A percentile compares a stretch with the other conserved stretches of the same genome.
Evolutionary conservation across 139 green algal species (phyloP).

Genomic region (Eudorina sp.): DNA sequence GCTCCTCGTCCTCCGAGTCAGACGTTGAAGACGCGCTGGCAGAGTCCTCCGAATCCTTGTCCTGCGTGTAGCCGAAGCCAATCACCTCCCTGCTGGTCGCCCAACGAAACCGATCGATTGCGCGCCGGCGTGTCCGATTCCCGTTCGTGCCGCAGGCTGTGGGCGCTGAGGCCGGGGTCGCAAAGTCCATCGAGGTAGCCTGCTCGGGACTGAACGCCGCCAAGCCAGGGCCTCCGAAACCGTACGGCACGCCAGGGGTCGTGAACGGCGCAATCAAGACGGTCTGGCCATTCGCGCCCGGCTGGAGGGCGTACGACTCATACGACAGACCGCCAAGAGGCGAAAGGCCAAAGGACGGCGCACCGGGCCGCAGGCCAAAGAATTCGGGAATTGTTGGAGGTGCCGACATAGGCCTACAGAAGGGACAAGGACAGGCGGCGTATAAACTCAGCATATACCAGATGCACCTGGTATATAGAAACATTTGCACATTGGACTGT

Average conservation of each 20-base stretch:
- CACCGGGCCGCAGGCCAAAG: background rate
- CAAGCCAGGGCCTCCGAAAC: background rate
- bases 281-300: background rate
- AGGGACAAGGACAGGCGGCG: no score
- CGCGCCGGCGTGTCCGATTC: background rate
- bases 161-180: background rate
- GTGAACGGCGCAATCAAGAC: background rate
- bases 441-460: no score
- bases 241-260: background rate
- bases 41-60: background rate
- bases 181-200: no score
- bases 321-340: background rate
- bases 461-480: no score
- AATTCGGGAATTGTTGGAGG: background rate
- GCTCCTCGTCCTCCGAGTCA: background rate
- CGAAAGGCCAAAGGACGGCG: background rate
- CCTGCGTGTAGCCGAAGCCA: conserved; percentile 27
- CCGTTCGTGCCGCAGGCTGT: background rate
- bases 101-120: conserved; percentile 20
- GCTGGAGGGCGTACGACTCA: background rate
- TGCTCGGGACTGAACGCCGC: background rate
- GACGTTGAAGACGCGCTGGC: background rate
- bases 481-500: no score
- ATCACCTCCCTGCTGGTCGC: background rate
- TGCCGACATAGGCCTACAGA: conserved; percentile 29